phyloP scores from a whole-genome alignment of 2,329 filamentous ascomycete genomes.

The Pseudocercospora crystallina region DNA sequence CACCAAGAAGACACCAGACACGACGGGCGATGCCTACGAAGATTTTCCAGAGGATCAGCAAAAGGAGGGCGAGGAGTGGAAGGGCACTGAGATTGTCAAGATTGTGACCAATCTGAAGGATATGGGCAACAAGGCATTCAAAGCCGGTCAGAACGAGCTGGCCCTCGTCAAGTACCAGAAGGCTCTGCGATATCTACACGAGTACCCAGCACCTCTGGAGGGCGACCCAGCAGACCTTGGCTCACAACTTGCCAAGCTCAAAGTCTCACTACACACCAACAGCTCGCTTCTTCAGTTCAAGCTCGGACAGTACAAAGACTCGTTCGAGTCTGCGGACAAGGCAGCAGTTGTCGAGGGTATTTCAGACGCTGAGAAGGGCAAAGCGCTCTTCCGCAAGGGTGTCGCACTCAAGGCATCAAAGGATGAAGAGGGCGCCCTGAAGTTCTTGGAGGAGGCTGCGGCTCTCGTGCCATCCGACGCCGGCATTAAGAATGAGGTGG shows the following conservation, averaged over 20 bases:
- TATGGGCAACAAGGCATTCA: slow-evolving; percentile 91
- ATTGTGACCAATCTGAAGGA: slow-evolving; percentile 86
- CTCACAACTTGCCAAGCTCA: slow-evolving; percentile 67
- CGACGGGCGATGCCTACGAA: slow-evolving; percentile 87
- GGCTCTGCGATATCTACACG: slow-evolving; percentile 82
- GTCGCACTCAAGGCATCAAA: slow-evolving; percentile 73
- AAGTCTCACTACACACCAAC: slow-evolving; percentile 87
- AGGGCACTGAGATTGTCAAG: slow-evolving; percentile 67
- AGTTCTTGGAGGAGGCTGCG: slow-evolving; percentile 45
- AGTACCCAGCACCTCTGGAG: slow-evolving; percentile 70
- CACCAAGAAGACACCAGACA: slow-evolving; percentile 69
- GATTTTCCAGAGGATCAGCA: slow-evolving; percentile 88
- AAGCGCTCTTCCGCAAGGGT: slow-evolving; percentile 82
- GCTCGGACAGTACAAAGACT: slow-evolving; percentile 69
- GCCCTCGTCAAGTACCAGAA: slow-evolving; percentile 94
- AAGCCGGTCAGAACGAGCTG: slow-evolving; percentile 66
- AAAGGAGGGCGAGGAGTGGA: slow-evolving; percentile 55
- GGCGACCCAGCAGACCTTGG: slow-evolving; percentile 69
- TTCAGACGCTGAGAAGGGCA: slow-evolving; percentile 77
- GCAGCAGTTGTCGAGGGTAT: slow-evolving; percentile 68
- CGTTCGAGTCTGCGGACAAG: slow-evolving; percentile 66
- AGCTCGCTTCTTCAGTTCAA: slow-evolving; percentile 83
- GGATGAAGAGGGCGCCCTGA: slow-evolving; percentile 74
- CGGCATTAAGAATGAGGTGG: slow-evolving; percentile 72
- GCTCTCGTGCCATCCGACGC: slow-evolving; percentile 65